These are phyloP conservation scores for Sporothrix protearum DNA, from an alignment of 2,329 filamentous ascomycete species.

Conservation along the genomic window DNA sequence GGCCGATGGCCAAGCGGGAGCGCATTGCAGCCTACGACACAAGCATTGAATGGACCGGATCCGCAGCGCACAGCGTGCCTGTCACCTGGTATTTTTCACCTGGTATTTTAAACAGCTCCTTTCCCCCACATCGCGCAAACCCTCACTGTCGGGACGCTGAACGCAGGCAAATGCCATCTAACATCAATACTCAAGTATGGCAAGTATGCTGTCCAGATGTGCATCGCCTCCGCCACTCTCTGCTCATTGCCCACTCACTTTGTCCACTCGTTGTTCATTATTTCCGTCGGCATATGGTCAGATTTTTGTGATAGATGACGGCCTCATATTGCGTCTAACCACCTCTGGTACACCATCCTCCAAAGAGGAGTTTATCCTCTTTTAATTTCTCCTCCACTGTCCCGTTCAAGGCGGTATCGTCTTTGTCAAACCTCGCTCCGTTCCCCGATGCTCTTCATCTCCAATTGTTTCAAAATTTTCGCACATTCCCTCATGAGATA, in stretches of 20 bases:
- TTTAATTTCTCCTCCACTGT: neutral
- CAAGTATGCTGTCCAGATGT: too few species aligned
- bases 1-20: slow-evolving; percentile 2
- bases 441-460: neutral
- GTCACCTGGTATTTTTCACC: neutral
- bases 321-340: neutral
- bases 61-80: neutral
- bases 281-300: neutral
- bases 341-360: neutral
- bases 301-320: neutral
- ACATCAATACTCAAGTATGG: too few species aligned
- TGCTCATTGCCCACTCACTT: neutral
- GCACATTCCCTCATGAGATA: neutral
- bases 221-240: neutral
- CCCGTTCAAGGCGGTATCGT: neutral
- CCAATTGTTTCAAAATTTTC: neutral
- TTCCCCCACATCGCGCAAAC: neutral
- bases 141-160: neutral
- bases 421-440: neutral
- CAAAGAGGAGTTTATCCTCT: neutral
- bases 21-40: neutral
- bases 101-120: neutral
- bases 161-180: neutral
- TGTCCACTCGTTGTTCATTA: neutral
- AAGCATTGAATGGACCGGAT: neutral